Base-by-base conservation (phyloP, 2,329 filamentous ascomycete species). In the Aspergillus floridensis region DNA sequence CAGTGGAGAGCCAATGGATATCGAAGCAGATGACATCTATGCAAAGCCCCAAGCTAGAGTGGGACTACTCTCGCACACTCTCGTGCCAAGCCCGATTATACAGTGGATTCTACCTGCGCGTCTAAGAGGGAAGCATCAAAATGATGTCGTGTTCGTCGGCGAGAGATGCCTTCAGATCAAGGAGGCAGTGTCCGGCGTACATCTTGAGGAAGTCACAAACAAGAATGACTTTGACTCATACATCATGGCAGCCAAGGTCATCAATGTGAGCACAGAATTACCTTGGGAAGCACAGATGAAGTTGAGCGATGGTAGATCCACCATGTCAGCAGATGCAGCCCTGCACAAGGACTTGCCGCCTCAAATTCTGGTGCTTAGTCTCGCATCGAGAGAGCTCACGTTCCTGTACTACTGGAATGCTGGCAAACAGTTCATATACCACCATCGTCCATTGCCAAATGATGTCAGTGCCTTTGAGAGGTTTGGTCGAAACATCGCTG, bases 141-240 rank as follows among this genome's bases (percentile, higher is more conserved):
- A 95, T 66, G 93, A 98, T 77, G 86, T 97, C 63, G 88, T 93
- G 41, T 92, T 96, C 67, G 83, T 99, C 59, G 91, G 92, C 56
- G 89, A 96, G 65, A 84, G 89, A 63, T 91, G 86, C 66, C 84
- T 99, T 49, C 88, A 93, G 65, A 86, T 98, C 63, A 89, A 88
- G 67, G 89, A 96, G 72, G 83, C 95, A 22, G 67, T 76, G 2
- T 80, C 81, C 5, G 80, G 81, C 49, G 87, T 88, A 1, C 87
- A 89, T 68, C 82, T 96, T 24, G 85, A 88, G 64, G 86, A 92
- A 69, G 80, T 96, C n/a, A 81, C 84, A n/a, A 84, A 85, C 61
- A 96, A 93, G 74, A 82, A 83, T 46, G 87, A 96, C 71, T 93
- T 98, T 72, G 87, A 87, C 56, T 84, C 86, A 32, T 84, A 87